phyloP scores from a whole-genome alignment of 2,329 filamentous ascomycete species.

The Didymella glomerata region DNA sequence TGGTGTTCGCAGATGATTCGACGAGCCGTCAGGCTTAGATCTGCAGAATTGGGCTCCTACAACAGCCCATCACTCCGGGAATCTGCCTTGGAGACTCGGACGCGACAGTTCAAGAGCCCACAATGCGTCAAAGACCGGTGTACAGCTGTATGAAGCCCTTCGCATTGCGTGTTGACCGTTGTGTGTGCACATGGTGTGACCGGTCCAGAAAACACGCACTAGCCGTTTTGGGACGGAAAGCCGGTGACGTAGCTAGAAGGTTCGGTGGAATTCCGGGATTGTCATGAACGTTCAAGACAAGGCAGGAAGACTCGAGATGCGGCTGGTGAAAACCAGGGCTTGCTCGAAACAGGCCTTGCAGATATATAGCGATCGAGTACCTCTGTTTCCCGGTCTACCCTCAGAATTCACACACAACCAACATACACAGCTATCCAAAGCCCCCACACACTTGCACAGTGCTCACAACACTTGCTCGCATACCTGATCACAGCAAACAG shows the following conservation, averaged over 20 bases:
- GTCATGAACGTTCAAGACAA: slow-evolving; percentile 28
- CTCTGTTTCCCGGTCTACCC: slow-evolving; percentile 8
- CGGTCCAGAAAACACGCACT: background rate
- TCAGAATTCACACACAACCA: slow-evolving; percentile 28
- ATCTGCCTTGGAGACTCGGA: background rate
- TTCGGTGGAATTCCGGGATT: slow-evolving; percentile 32
- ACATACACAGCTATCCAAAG: slow-evolving; percentile 11
- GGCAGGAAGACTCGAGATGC: slow-evolving; percentile 36
- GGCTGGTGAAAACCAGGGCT: slow-evolving; percentile 33
- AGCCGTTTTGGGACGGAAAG: slow-evolving; percentile 6
- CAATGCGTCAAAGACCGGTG: background rate
- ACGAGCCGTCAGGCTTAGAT: background rate
- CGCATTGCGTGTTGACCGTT: background rate
- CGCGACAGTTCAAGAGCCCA: background rate
- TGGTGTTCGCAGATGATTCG: slow-evolving; percentile 3
- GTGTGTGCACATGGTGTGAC: background rate
- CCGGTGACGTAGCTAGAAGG: slow-evolving; percentile 35
- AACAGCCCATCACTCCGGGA: background rate
- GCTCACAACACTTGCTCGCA: slow-evolving; percentile 10
- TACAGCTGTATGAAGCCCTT: background rate
- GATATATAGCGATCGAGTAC: slow-evolving; percentile 37
- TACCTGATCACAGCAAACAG: slow-evolving; percentile 21
- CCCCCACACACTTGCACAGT: slow-evolving; percentile 14
- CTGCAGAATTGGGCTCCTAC: background rate
- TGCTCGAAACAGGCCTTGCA: slow-evolving; percentile 24